These are phyloP conservation scores for Phaeotremella skinneri DNA, from an alignment of 768 basidiomycete genomes.

Conservation along the genomic window DNA sequence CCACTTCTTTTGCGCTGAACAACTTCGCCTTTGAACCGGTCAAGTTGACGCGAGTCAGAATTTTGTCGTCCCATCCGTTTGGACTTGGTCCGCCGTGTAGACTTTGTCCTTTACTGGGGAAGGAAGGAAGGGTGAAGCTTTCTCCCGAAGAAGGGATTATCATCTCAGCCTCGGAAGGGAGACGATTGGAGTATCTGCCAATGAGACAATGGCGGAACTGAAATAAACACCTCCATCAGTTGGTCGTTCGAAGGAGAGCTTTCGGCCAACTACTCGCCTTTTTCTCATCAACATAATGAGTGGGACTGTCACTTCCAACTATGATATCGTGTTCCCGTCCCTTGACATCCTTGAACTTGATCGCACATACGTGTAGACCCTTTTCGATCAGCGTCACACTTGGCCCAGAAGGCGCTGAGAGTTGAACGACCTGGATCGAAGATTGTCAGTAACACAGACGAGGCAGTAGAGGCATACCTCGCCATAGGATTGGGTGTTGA, in stretches of 20 bases:
- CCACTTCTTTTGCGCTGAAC: constrained; percentile 6
- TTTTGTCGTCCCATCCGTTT: constrained; percentile 21
- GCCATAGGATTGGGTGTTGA: too few species aligned
- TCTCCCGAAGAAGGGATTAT: not conserved
- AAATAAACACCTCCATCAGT: too few species aligned
- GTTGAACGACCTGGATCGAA: not conserved
- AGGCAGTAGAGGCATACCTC: too few species aligned
- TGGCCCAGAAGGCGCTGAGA: not conserved
- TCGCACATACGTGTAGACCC: constrained; percentile 21
- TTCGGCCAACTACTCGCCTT: constrained; percentile 6
- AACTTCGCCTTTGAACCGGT: constrained; percentile 1
- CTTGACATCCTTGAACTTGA: constrained; percentile 20
- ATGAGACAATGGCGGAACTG: constrained; percentile 23
- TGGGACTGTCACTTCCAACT: constrained; percentile 20
- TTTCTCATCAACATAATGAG: constrained; percentile 17
- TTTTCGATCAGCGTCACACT: constrained; percentile 1
- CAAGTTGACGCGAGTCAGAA: constrained; percentile 1
- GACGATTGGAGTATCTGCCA: constrained; percentile 25
- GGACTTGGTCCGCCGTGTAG: constrained; percentile 18
- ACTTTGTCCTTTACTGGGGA: constrained; percentile 6
- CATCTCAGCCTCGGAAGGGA: constrained; percentile 7
- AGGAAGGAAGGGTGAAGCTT: constrained; percentile 12
- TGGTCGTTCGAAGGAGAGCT: not conserved
- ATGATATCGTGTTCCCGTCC: constrained; percentile 24
- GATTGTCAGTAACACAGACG: too few species aligned